Evolutionary conservation across 352 stramenopile species (phyloP), one percentile per base, ranked within the genome.

Genomic region (Globisporangium splendens): DNA sequence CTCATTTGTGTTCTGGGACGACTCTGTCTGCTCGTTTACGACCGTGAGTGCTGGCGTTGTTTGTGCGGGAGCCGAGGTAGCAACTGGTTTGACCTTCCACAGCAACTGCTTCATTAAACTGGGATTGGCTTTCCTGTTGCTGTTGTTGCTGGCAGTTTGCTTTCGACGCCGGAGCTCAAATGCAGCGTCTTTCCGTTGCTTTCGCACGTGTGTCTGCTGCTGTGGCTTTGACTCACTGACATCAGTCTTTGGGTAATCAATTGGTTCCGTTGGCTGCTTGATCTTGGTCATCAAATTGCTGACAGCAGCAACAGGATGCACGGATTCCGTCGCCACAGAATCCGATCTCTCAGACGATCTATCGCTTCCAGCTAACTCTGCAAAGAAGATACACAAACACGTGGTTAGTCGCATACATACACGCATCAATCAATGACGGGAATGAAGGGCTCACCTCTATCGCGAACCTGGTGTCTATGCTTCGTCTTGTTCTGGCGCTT

Each of bases 21-120:
- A 21, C 11, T 49, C 38, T 1, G 22, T 28, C 6, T 56, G 46
- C 33, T 65, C 47, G 12, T 35, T 35, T 6, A 35, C 28, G 28
- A 17, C 14, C 11, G 12, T n/a, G 1, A 61, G 22, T 21, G n/a
- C 43, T 8, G 48, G 8, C 7, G 43, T 41, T 24, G 58, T 58
- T 42, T 35, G 28, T 70, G 71, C 42, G 62, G 54, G 3, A 28
- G 38, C 57, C n/a, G 41, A 42, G 21, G 48, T 20, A 42, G 51
- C 11, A 20, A 60, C 41, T 0, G 67, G 14, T 22, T 89, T 89
- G 43, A 69, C 72, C 57, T 87, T 86, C 79, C 79, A 89, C 31
- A 84, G 63, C 38, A 86, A 35, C 52, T 86, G 74, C 68, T 86
- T 87, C n/a, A 84, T 56, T 33, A 82, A 53, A 55, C 58, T 73